These are phyloP conservation scores for Haematococcus sp. DNA, from an alignment of 139 green algal species.

Conservation along the genomic window DNA sequence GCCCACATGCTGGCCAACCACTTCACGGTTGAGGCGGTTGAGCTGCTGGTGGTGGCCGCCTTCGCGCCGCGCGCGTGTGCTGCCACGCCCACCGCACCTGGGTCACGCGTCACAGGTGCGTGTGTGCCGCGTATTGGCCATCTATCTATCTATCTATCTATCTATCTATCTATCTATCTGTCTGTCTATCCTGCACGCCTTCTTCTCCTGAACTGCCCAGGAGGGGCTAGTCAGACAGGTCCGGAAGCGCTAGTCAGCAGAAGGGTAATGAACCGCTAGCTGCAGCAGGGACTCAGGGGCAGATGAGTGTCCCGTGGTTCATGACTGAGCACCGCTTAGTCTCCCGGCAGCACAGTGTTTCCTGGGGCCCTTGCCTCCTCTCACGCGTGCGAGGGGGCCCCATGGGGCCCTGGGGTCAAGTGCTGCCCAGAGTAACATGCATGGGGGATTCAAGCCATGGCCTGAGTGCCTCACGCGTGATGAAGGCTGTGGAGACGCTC, in stretches of 20 bases:
- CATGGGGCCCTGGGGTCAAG: slow-evolving; percentile 24
- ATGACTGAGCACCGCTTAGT: too few species aligned
- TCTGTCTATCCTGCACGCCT: too few species aligned
- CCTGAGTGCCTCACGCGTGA: not conserved
- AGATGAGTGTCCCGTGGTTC: too few species aligned
- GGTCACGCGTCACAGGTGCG: slow-evolving; percentile 41
- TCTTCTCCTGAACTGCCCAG: too few species aligned
- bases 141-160: too few species aligned
- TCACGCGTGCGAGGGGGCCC: not conserved
- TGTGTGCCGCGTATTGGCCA: too few species aligned
- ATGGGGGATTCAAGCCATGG: slow-evolving; percentile 23
- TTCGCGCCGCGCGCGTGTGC: slow-evolving; percentile 35
- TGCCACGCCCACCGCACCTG: slow-evolving; percentile 6
- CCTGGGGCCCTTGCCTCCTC: not conserved
- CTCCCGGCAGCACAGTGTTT: slow-evolving; percentile 27
- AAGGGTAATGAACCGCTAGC: too few species aligned
- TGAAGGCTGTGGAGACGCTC: slow-evolving; percentile 20
- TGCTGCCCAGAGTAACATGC: slow-evolving; percentile 12
- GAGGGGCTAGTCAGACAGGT: too few species aligned
- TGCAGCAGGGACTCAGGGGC: too few species aligned
- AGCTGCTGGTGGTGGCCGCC: slow-evolving; percentile 63
- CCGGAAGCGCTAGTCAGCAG: too few species aligned
- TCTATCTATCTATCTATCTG: too few species aligned
- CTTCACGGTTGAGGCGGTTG: slow-evolving; percentile 58
- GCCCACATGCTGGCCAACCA: slow-evolving; percentile 61